Evolutionary conservation across 306 rosid genomes (phyloP).

Genomic region (Coriaria nepalensis): DNA sequence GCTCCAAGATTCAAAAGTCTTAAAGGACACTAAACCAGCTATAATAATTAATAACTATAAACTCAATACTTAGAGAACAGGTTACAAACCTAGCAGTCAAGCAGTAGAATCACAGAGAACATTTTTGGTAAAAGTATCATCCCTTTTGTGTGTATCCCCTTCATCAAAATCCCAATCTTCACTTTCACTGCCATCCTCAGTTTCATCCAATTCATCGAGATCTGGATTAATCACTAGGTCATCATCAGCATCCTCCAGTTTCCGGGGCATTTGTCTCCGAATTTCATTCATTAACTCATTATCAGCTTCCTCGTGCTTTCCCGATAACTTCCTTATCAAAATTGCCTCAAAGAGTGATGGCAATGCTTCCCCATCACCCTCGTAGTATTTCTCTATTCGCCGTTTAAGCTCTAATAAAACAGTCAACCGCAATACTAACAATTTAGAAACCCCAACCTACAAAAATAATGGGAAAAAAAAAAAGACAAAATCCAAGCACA

Average conservation of each 20-base stretch:
- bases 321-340: constrained; percentile 43
- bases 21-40: no score
- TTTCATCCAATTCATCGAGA: constrained; percentile 12
- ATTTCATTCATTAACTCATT: constrained; percentile 43
- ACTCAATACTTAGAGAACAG: no score
- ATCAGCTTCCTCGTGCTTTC: constrained; percentile 41
- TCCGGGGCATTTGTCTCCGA: constrained; percentile 20
- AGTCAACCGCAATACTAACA: no score
- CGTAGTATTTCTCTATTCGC: constrained; percentile 37
- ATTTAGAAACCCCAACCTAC: constrained; percentile 7
- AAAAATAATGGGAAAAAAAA: no score
- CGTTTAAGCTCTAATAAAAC: constrained; percentile 51
- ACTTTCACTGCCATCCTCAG: constrained; percentile 10
- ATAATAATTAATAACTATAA: no score
- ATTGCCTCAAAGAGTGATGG: constrained; percentile 62
- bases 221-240: constrained; percentile 21
- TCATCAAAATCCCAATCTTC: background rate
- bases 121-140: no score
- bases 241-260: constrained; percentile 19
- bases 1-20: no score
- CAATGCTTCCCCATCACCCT: constrained; percentile 46
- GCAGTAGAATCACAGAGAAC: no score
- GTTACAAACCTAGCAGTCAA: no score
- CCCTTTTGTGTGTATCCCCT: no score
- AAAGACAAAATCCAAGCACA: no score